Conservation (phyloP, 139 green algal genomes). For the Coelastrella sp. region DNA sequence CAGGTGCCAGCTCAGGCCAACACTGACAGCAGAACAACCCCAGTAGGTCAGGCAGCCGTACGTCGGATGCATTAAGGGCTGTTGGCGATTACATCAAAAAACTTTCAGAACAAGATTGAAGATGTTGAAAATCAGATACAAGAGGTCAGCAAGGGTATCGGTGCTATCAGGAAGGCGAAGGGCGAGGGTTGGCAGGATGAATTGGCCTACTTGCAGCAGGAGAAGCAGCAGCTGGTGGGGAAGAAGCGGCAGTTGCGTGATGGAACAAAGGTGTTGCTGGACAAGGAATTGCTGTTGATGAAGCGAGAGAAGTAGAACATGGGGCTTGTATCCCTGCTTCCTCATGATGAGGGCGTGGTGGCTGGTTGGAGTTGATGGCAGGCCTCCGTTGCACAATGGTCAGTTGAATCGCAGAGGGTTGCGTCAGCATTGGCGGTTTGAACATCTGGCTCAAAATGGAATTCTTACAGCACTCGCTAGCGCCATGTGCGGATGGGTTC, state of each 20-base stretch:
- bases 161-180: constrained; percentile 6
- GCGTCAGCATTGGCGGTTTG: not conserved
- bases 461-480: no score
- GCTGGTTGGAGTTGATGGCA: not conserved
- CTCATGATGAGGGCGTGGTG: not conserved
- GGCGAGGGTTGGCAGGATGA: constrained; percentile 21
- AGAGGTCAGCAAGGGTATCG: not conserved
- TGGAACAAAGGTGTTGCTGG: not conserved
- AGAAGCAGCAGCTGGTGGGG: constrained; percentile 25
- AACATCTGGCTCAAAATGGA: no score
- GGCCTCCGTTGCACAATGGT: not conserved
- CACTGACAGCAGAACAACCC: not conserved
- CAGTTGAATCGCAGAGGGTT: not conserved
- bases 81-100: not conserved
- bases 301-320: not conserved
- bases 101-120: not conserved
- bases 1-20: not conserved
- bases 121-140: not conserved
- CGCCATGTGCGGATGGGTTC: no score
- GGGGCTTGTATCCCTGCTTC: not conserved
- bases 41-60: not conserved
- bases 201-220: constrained; percentile 4
- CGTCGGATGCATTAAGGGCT: not conserved
- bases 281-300: constrained; percentile 5
- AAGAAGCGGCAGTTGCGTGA: not conserved